Evolutionary conservation across 2,329 filamentous ascomycete species (phyloP), one percentile per base, ranked within the genome.

Genomic region (Diaporthe amygdali): DNA sequence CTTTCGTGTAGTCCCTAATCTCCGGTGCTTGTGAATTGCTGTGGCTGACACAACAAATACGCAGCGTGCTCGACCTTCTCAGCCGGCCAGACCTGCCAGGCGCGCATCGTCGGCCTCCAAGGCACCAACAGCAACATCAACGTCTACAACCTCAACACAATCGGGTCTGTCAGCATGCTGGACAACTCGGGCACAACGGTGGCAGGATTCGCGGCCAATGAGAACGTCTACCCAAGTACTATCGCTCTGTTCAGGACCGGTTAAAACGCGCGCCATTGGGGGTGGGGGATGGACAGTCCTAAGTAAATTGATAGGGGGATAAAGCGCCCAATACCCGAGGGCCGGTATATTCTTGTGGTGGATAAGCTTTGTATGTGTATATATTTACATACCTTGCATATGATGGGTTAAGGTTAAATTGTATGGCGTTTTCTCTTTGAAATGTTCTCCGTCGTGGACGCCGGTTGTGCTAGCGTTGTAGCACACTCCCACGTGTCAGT

Each of bases 91-190:
- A 80, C 81, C 69, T 89, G 87, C 78, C 87, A 89, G 77, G 78
- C 82, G 64, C 80, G 82, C 49, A 84, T 87, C 51, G 74, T 84
- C 9, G 74, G 74, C 14, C 72, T 81, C n/a, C 74, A 81, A 69
- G 77, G 78, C 17, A 49, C 59, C 1, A 70, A 75, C 46, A 70
- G 59, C 66, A 79, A 78, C 51, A 74, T 85, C 27, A 80, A 78
- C 64, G 76, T 84, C 61, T 84, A 84, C 75, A 84, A 83, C 69
- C 77, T 86, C 55, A 85, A 86, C 76, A 86, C 84, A 6, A 80
- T 86, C 51, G 84, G 84, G 34, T 77, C 80, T 17, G 76, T 74
- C 70, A 78, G 77, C 70, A 85, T 86, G 84, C 74, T 85, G 47
- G 81, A 78, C 63, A 74, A 78, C 59, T 73, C 83, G 46, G 81